These are phyloP conservation scores for Aspergillus pseudoterreus DNA, from an alignment of 2,329 filamentous ascomycete genomes.

Conservation along the genomic window DNA sequence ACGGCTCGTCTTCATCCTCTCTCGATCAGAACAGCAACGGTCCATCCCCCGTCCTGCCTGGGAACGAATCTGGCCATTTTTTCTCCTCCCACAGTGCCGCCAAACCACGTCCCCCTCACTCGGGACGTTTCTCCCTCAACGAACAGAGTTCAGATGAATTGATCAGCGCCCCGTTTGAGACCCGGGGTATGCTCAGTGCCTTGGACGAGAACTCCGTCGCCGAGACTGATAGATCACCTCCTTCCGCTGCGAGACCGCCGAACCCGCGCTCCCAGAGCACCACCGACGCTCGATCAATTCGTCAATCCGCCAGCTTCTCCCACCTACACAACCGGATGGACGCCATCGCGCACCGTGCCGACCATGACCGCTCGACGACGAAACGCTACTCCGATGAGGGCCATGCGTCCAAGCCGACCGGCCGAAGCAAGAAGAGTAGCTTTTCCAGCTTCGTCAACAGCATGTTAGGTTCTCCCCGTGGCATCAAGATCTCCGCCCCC, in stretches of 20 bases:
- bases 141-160: slow-evolving; percentile 44
- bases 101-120: slow-evolving; percentile 32
- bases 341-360: slow-evolving; percentile 41
- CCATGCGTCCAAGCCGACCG: slow-evolving; percentile 59
- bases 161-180: slow-evolving; percentile 42
- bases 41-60: slow-evolving; percentile 36
- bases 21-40: slow-evolving; percentile 42
- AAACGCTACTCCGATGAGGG: slow-evolving; percentile 80
- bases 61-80: slow-evolving; percentile 28
- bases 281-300: slow-evolving; percentile 57
- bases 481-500: slow-evolving; percentile 92
- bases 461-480: slow-evolving; percentile 77
- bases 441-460: slow-evolving; percentile 86
- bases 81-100: slow-evolving; percentile 20
- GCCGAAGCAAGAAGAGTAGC: slow-evolving; percentile 76
- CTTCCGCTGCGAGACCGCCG: slow-evolving; percentile 37
- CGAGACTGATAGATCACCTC: slow-evolving; percentile 28
- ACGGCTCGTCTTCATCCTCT: slow-evolving; percentile 47
- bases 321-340: slow-evolving; percentile 51
- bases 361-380: slow-evolving; percentile 49
- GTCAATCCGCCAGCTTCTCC: slow-evolving; percentile 65
- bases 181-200: slow-evolving; percentile 42
- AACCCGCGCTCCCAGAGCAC: slow-evolving; percentile 48
- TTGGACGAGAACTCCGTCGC: slow-evolving; percentile 36
- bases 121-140: slow-evolving; percentile 34